Conservation (phyloP, 169 alveolate species). For the Eimeria brunetti region DNA sequence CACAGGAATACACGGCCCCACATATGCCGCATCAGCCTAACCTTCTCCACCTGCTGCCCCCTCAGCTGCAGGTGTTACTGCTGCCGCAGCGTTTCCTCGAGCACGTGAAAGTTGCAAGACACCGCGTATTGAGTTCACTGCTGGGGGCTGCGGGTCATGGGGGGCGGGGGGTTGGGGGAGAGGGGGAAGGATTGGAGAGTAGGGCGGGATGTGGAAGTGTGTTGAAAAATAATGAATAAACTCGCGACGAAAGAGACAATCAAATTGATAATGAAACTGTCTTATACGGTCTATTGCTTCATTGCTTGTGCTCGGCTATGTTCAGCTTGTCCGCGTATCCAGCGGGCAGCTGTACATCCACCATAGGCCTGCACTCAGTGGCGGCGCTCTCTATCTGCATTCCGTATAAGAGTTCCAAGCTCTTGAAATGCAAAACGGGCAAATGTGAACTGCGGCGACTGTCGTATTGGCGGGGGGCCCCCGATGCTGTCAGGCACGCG, state of each 20-base stretch:
- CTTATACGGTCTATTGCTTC: neutral
- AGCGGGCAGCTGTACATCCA: neutral
- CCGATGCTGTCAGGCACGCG: neutral
- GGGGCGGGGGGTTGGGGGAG: neutral
- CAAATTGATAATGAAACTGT: neutral
- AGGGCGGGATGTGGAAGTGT: no score
- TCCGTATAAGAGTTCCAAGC: neutral
- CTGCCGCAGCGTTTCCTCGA: neutral
- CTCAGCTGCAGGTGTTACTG: neutral
- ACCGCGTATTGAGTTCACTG: neutral
- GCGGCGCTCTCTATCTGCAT: neutral
- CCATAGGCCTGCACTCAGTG: neutral
- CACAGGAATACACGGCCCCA: constrained; percentile 53
- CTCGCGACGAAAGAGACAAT: neutral
- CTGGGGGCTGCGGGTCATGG: neutral
- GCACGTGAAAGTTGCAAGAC: neutral
- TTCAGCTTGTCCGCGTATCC: neutral
- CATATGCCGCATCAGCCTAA: constrained; percentile 11
- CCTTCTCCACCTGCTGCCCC: neutral
- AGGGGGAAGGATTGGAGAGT: no score
- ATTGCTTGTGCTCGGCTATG: neutral
- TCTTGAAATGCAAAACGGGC: neutral
- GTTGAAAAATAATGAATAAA: neutral
- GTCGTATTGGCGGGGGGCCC: neutral
- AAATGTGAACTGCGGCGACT: neutral